Percentiles rank a stretch among this genome's conserved stretches.
Evolutionary conservation across 2,329 filamentous ascomycete genomes (phyloP).

Genomic region (Cryphonectria japonica): DNA sequence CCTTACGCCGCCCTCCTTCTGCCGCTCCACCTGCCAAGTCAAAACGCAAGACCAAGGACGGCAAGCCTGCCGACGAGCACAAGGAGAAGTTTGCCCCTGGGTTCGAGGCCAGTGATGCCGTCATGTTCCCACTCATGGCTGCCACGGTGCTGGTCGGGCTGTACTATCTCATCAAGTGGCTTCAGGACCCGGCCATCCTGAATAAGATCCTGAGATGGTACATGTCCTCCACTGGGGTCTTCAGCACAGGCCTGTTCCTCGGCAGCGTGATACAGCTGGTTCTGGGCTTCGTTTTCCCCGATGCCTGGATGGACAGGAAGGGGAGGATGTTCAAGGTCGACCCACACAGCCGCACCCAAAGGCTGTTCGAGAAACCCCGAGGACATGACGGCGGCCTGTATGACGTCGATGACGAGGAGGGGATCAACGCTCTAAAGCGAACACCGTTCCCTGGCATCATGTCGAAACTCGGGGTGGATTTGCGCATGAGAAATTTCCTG

Average conservation of each 20-base stretch:
- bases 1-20: slow-evolving; percentile 80
- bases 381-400: slow-evolving; percentile 27
- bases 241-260: slow-evolving; percentile 73
- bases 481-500: slow-evolving; percentile 35
- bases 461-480: slow-evolving; percentile 30
- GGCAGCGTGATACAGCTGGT: slow-evolving; percentile 71
- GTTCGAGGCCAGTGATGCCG: slow-evolving; percentile 75
- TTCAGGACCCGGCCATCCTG: slow-evolving; percentile 78
- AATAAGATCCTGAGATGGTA: slow-evolving; percentile 85
- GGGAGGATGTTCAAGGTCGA: slow-evolving; percentile 52
- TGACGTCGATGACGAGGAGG: slow-evolving; percentile 34
- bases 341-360: slow-evolving; percentile 44
- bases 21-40: slow-evolving; percentile 62
- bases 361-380: slow-evolving; percentile 13
- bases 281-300: slow-evolving; percentile 73
- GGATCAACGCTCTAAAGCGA: slow-evolving; percentile 36
- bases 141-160: slow-evolving; percentile 71
- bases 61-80: slow-evolving; percentile 48
- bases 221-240: slow-evolving; percentile 79
- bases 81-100: slow-evolving; percentile 62
- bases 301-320: slow-evolving; percentile 59
- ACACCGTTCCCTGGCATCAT: slow-evolving; percentile 29
- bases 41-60: slow-evolving; percentile 36
- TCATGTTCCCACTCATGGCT: slow-evolving; percentile 82
- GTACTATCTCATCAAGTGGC: slow-evolving; percentile 88